Conservation (phyloP, 768 basidiomycete genomes). For the Suillus alpinus region DNA sequence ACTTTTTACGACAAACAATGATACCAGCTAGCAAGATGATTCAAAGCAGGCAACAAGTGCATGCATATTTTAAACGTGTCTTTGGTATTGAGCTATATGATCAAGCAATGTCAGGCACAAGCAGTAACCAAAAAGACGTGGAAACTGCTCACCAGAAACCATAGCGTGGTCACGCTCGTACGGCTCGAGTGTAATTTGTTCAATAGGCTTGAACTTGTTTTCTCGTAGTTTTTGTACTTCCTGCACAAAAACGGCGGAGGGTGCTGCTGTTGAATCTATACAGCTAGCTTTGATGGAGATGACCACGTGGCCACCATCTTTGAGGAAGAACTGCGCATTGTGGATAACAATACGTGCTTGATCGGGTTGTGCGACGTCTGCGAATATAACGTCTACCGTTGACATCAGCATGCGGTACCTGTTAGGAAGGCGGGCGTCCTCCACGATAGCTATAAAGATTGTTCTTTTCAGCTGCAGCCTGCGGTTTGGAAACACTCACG, state of each 20-base stretch:
- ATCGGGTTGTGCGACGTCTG: conserved; percentile 97
- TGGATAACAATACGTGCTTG: conserved; percentile 94
- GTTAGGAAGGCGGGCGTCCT: conserved; percentile 95
- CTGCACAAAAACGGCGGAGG: conserved; percentile 84
- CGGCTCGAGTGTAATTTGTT: conserved; percentile 94
- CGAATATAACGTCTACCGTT: conserved; percentile 95
- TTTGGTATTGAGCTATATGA: conserved; percentile 42
- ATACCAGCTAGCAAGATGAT: neutral
- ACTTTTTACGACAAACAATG: conserved; percentile 12
- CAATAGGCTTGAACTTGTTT: conserved; percentile 85
- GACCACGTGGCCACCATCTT: conserved; percentile 86
- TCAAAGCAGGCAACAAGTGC: conserved; percentile 6
- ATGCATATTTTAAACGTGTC: conserved; percentile 35
- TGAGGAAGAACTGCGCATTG: conserved; percentile 95
- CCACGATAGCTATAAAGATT: conserved; percentile 73
- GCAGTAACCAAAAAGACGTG: neutral
- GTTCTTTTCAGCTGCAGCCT: conserved; percentile 2
- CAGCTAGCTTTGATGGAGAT: conserved; percentile 99
- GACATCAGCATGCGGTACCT: conserved; percentile 97
- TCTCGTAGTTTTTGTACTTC: conserved; percentile 82
- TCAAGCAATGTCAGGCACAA: conserved; percentile 1
- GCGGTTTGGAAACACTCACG: conserved; percentile 51
- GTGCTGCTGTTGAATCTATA: conserved; percentile 92
- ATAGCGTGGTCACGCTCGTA: conserved; percentile 91
- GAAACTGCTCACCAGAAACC: conserved; percentile 63